phyloP scores from a whole-genome alignment of 371 early-diverging fungal genomes.

The Apophysomyces elegans region DNA sequence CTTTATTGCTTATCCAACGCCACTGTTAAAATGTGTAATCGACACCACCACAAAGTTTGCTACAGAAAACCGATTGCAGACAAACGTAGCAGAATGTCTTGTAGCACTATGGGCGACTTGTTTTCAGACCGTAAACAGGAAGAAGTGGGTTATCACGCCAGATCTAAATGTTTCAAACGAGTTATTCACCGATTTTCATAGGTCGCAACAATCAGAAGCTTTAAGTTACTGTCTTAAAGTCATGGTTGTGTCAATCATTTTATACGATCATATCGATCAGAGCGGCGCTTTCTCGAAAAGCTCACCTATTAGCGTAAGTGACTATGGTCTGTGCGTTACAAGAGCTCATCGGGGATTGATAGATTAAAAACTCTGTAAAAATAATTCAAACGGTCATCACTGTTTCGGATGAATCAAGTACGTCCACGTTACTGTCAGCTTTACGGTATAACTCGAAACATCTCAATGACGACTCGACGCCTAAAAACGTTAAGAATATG shows the following conservation, averaged over 20 bases:
- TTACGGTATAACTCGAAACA: conserved; percentile 83
- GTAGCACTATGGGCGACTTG: conserved; percentile 71
- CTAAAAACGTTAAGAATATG: conserved; percentile 73
- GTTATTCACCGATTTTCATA: conserved; percentile 13
- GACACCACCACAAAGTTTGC: conserved; percentile 73
- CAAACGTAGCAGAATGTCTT: conserved; percentile 66
- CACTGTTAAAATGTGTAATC: conserved; percentile 88
- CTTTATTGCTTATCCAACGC: conserved; percentile 94
- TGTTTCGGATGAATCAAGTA: conserved; percentile 48
- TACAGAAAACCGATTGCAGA: conserved; percentile 43
- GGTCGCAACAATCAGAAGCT: conserved; percentile 53
- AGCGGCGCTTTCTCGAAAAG: conserved; percentile 78
- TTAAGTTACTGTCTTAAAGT: conserved; percentile 74
- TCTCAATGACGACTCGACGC: conserved; percentile 81
- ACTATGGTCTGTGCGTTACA: not conserved
- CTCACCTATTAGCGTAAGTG: conserved; percentile 80
- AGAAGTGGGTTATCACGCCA: conserved; percentile 28
- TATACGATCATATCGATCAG: conserved; percentile 91
- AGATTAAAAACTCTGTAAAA: conserved; percentile 73
- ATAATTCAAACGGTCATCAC: conserved; percentile 64
- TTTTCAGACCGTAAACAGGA: conserved; percentile 68
- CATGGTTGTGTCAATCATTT: conserved; percentile 85
- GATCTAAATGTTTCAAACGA: not conserved
- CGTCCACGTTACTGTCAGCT: conserved; percentile 73
- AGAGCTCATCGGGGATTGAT: not conserved